Evolutionary conservation across 352 stramenopile species (phyloP), one percentile per base, ranked within the genome.

Genomic region (Phytopythium montanum): DNA sequence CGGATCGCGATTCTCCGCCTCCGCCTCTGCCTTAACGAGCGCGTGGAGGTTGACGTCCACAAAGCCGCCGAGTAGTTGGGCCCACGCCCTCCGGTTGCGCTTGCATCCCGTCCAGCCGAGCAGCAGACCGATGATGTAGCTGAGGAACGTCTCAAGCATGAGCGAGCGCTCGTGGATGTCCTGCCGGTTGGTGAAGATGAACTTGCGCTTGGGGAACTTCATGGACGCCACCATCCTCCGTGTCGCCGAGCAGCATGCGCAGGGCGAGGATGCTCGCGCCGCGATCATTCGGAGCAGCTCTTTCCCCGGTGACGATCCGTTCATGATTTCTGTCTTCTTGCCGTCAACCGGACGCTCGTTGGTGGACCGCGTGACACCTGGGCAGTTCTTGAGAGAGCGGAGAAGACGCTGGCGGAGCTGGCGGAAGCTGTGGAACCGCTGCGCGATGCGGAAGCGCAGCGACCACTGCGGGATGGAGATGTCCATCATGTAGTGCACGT

Each of bases 401-500:
- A 88, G 63, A 8, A 90, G 53, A 0, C 70, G 70, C 38, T 85
- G 81, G 0, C 80, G 78, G 12, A 90, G 64, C 23, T 73, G 23
- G 54, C 72, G 78, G 58, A 83, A 90, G 61, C 58, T 77, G 56
- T 72, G 75, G 56, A 85, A 90, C 23, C 80, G 78, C 64, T 87
- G 72, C 29, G 78, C 84, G 56, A 68, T 76, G 18, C 70, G 72
- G 28, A 76, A 59, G 2, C 71, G 72, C 21, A 90, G 65, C 39
- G 82, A 61, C 21, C 87, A 61, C 46, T 81, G 69, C 0, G 69
- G 61, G 2, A 77, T 60, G 0, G 64, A 53, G 31, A 90, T 58
- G 34, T 86, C 74, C 80, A 90, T 90, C 21, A 76, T 77, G 61
- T 90, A 90, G 19, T 77, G 79, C 45, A 88, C 66, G 56, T 88